Evolutionary conservation across 441 rosid genomes (phyloP).

Genomic region (Syzygium malaccense): DNA sequence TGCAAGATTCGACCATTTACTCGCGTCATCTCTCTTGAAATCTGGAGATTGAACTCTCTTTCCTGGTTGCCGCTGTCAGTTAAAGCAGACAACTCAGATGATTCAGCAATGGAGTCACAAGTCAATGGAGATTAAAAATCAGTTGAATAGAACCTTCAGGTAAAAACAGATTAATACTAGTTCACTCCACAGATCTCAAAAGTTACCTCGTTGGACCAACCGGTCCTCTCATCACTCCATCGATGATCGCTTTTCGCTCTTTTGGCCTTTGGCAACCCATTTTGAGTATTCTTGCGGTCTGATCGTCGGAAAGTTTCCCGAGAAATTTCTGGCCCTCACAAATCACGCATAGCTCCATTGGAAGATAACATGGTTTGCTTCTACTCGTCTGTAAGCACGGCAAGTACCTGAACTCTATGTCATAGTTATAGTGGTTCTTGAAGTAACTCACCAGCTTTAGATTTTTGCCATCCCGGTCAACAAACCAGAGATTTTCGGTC

Average conservation of each 20-base stretch:
- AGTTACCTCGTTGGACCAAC: constrained; percentile 85
- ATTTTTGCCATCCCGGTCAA: constrained; percentile 72
- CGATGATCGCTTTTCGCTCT: constrained; percentile 81
- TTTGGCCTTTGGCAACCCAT: constrained; percentile 93
- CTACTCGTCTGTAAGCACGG: constrained; percentile 93
- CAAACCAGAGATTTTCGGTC: constrained; percentile 73
- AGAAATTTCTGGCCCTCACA: constrained; percentile 99
- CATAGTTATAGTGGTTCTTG: constrained; percentile 74
- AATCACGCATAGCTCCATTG: constrained; percentile 92
- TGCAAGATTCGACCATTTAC: constrained; percentile 81
- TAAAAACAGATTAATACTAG: neutral
- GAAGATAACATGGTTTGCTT: constrained; percentile 90
- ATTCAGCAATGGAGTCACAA: neutral
- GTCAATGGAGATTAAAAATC: neutral
- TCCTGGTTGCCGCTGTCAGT: constrained; percentile 58
- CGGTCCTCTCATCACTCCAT: constrained; percentile 72
- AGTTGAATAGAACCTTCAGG: neutral
- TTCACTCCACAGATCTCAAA: neutral
- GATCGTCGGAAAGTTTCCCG: constrained; percentile 94
- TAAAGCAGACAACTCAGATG: neutral
- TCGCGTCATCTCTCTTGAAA: constrained; percentile 81
- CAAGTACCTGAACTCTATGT: constrained; percentile 68
- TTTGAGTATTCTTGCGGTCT: constrained; percentile 80
- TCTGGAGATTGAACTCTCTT: constrained; percentile 62
- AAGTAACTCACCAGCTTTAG: constrained; percentile 75